Conservation (phyloP, 2,329 filamentous ascomycete genomes). For the Alternaria conjuncta region DNA sequence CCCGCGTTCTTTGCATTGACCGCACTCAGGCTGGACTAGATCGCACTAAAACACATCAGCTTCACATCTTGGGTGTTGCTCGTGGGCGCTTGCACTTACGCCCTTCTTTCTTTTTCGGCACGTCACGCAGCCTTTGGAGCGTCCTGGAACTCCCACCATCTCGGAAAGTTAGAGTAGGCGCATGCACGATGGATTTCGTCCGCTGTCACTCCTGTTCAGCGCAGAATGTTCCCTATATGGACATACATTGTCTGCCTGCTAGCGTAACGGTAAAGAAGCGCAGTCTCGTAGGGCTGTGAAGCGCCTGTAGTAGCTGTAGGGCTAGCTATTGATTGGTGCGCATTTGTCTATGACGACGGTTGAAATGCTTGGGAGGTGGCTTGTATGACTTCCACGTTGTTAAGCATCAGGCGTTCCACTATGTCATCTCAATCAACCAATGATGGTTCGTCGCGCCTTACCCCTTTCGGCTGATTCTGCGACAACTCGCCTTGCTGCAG, state of each 20-base stretch:
- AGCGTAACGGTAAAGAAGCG: not conserved
- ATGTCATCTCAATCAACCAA: not conserved
- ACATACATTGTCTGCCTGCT: constrained; percentile 5
- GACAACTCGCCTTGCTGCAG: not conserved
- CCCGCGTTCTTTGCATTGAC: constrained; percentile 65
- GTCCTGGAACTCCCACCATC: constrained; percentile 37
- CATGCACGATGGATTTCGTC: not conserved
- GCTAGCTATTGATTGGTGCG: constrained; percentile 4
- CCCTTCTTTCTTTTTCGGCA: constrained; percentile 60
- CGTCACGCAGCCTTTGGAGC: constrained; percentile 43
- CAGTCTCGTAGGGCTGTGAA: not conserved
- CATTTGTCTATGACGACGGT: constrained; percentile 9
- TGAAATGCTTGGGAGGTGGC: not conserved
- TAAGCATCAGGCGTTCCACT: not conserved
- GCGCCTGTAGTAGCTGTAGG: not conserved
- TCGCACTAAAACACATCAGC: constrained; percentile 58
- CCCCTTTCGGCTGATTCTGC: constrained; percentile 12
- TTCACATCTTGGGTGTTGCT: not conserved
- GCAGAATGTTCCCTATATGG: constrained; percentile 28
- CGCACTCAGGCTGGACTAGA: constrained; percentile 65
- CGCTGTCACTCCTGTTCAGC: constrained; percentile 8
- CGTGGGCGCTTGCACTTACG: constrained; percentile 47
- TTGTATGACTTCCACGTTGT: not conserved
- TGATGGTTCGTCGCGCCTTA: not conserved
- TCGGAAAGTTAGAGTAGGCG: not conserved